Base-by-base conservation (phyloP, 2,329 filamentous ascomycete species). In the Cercospora sojina region DNA sequence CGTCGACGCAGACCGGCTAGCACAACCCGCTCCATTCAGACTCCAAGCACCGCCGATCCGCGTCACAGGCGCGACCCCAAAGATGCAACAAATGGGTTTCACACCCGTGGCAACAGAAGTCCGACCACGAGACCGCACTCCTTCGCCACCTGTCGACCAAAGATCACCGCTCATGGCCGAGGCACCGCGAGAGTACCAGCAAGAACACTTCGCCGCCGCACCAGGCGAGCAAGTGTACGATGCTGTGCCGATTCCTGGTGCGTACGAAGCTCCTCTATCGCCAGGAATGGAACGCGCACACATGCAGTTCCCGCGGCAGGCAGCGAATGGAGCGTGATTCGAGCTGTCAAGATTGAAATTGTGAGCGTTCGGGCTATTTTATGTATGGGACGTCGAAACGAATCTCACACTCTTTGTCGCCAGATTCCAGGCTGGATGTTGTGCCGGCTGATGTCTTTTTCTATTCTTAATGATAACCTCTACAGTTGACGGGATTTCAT, bases 211-310 rank as follows among this genome's bases (percentile, higher is more conserved):
- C 18, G 86, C 85, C 10, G 85, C 88, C 12, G 90, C 91, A 9
- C 88, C 91, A 0, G 91, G 93, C 57, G 94, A 97, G 84, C 87
- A 90, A 73, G 87, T 88, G 58, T 97, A 97, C 78, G 93, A 89
- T 12, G 83, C 90, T 23, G 94, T 97, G 32, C 92, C 93, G 0
- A 97, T 97, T 67, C 94, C 94, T 0, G 91, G 91, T 5, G 91
- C 93, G 0, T 97, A 97, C 49, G 74, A 76, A 57, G 68, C 70
- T 31, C 74, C 73, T 10, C 53, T 74, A 62, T 68, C 65, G 32
- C 70, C 70, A 3, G 67, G 70, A 7, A 67, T 63, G 60, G 70
- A 70, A 32, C 60, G 43, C 29, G 65, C 66, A 25, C 62, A 69
- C 43, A 70, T 70, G 69, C 31, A 61, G 3, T 67, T 69, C 23